Evolutionary conservation across 2,329 filamentous ascomycete genomes (phyloP).

Genomic region (Myotisia sp.): DNA sequence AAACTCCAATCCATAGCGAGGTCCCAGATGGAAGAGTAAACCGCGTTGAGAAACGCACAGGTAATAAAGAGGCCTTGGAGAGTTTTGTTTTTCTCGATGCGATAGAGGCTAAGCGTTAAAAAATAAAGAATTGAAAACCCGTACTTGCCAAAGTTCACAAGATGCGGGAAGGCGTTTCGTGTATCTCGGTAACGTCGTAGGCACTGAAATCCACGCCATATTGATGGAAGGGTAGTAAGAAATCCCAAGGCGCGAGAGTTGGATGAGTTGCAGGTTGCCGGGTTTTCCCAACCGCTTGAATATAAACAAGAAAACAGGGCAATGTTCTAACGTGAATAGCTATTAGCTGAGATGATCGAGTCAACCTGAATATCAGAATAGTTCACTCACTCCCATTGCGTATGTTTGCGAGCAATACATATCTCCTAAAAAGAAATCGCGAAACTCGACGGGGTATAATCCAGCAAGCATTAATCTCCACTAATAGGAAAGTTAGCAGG

Average conservation of each 20-base stretch:
- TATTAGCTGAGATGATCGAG: constrained; percentile 13
- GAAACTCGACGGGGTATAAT: constrained; percentile 84
- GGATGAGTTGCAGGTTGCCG: constrained; percentile 66
- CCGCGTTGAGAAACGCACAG: constrained; percentile 64
- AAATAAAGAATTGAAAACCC: constrained; percentile 68
- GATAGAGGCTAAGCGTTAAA: constrained; percentile 66
- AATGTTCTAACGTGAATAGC: constrained; percentile 49
- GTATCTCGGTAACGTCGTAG: constrained; percentile 81
- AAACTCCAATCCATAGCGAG: constrained; percentile 92
- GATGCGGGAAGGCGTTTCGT: constrained; percentile 73
- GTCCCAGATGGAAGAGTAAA: constrained; percentile 86
- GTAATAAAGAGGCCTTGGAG: constrained; percentile 60
- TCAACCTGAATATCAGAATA: background rate
- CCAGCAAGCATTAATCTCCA: constrained; percentile 76
- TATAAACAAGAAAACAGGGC: constrained; percentile 93
- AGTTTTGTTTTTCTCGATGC: constrained; percentile 47
- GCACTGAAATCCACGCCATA: constrained; percentile 86
- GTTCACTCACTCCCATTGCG: constrained; percentile 56
- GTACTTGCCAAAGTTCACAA: constrained; percentile 89
- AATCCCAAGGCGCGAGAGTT: constrained; percentile 77
- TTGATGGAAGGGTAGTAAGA: constrained; percentile 64
- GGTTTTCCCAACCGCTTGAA: constrained; percentile 58
- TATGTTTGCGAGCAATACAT: constrained; percentile 97
- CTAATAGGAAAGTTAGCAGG: constrained; percentile 35
- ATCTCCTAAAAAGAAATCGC: constrained; percentile 93